Conservation (phyloP, 331 rosid species). For the Malus hybrid region DNA sequence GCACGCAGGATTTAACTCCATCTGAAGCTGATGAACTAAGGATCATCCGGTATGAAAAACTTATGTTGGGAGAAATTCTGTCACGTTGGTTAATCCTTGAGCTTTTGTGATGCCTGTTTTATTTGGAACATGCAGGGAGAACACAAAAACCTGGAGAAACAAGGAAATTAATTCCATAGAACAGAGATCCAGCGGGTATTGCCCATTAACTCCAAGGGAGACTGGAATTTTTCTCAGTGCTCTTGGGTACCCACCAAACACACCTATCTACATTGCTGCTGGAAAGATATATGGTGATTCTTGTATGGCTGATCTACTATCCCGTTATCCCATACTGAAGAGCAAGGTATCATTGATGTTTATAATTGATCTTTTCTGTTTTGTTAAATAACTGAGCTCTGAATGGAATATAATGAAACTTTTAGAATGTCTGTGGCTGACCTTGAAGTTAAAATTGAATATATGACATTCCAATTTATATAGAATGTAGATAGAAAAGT, state of each 20-base stretch:
- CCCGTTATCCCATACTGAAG: constrained; percentile 69
- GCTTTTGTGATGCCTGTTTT: neutral
- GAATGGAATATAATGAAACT: neutral
- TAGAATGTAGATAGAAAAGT: neutral
- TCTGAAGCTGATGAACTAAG: constrained; percentile 85
- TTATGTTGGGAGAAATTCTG: neutral
- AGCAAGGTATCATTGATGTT: constrained; percentile 52
- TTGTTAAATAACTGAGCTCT: neutral
- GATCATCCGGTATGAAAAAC: constrained; percentile 64
- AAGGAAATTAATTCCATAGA: constrained; percentile 80
- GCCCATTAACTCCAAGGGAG: constrained; percentile 96
- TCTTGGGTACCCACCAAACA: constrained; percentile 73
- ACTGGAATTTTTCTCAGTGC: constrained; percentile 84
- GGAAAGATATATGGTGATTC: constrained; percentile 81
- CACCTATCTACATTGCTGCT: constrained; percentile 82
- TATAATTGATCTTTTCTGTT: neutral
- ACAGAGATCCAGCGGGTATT: constrained; percentile 78
- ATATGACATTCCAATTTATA: neutral
- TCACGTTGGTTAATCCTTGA: neutral
- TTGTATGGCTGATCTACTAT: constrained; percentile 69
- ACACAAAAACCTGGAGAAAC: constrained; percentile 81
- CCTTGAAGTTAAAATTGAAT: neutral
- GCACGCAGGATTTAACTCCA: constrained; percentile 72
- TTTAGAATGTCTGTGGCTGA: neutral
- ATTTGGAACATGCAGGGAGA: constrained; percentile 52